Evolutionary conservation across 2,329 filamentous ascomycete genomes (phyloP).

Genomic region (Didymella exigua): DNA sequence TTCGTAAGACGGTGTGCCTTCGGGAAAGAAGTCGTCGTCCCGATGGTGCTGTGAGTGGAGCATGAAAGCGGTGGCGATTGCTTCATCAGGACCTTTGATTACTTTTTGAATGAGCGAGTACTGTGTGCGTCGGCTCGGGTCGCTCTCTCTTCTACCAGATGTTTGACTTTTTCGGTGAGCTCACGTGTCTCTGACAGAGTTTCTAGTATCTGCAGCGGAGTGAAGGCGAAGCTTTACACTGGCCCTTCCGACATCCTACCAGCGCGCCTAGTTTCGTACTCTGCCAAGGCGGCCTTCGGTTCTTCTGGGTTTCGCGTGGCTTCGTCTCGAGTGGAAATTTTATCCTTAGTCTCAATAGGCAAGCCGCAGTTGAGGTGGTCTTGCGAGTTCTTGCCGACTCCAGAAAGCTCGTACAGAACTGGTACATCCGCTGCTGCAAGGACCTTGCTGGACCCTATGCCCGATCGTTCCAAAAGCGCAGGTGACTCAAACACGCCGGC

Average conservation of each 20-base stretch:
- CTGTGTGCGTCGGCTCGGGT: conserved; percentile 14
- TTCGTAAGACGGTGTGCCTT: conserved; percentile 15
- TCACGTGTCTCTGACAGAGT: conserved; percentile 18
- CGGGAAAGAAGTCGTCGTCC: conserved; percentile 12
- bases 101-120: conserved; percentile 21
- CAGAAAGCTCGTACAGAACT: conserved; percentile 59
- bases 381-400: conserved; percentile 67
- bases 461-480: conserved; percentile 62
- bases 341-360: conserved; percentile 19
- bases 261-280: conserved; percentile 23
- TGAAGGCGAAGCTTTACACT: conserved; percentile 29
- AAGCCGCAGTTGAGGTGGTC: conserved; percentile 54
- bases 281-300: conserved; percentile 13
- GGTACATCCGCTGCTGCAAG: conserved; percentile 58
- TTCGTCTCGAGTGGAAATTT: conserved; percentile 20
- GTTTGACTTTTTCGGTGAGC: conserved; percentile 12
- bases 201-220: conserved; percentile 27
- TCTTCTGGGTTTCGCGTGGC: conserved; percentile 14
- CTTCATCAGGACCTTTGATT: conserved; percentile 23
- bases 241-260: conserved; percentile 25
- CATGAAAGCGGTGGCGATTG: conserved; percentile 26
- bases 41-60: conserved; percentile 20
- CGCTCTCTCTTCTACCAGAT: conserved; percentile 2
- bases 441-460: conserved; percentile 58
- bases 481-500: conserved; percentile 60